Base-by-base conservation (phyloP, 306 rosid genomes). In the Oxytropis ochrocephala region DNA sequence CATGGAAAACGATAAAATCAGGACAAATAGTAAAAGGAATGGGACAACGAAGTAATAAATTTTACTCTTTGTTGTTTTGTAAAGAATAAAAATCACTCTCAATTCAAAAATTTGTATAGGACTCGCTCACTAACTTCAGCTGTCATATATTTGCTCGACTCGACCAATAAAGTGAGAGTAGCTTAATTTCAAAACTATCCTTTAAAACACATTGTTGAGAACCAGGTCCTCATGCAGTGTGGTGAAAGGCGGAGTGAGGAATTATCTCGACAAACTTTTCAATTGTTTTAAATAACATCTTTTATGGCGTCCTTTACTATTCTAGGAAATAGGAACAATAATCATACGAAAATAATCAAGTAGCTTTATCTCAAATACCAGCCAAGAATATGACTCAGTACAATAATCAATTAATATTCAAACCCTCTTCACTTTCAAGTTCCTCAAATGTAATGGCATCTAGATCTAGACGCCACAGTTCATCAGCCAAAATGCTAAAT, bases 401-500 rank as follows among this genome's bases (percentile, higher is more conserved):
- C 21, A 47, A 29, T 30, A 55, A 47, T 47, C 35, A 44, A 36
- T 52, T 70, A 63, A 54, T 27, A 46, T 43, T 27, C 39, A 48
- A 42, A 19, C 35, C 17, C 29, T 33, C 44, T 50, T 44, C 43
- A 46, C 43, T 33, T 32, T 52, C 44, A 42, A 42, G 29, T 47
- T 64, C 60, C 75, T 16, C 36, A 38, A 70, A 60, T 18, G 44
- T 3, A 13, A 16, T 38, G 47, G 8, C 58, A 52, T 33, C 41
- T 47, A 4, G 29, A 24, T 24, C 29, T 24, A 27, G 63, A 63
- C 38, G 18, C 46, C 62, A 41, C 55, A 59, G 2, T 10, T 69
- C 58, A 19, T 64, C 70, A 72, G 46, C 48, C 75, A 42, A 67
- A 52, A 27, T 36, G 56, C 47, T 42, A 52, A 67, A 62, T 12